Base-by-base conservation (phyloP, 495 filamentous ascomycete genomes). In the Penicillium taxi region DNA sequence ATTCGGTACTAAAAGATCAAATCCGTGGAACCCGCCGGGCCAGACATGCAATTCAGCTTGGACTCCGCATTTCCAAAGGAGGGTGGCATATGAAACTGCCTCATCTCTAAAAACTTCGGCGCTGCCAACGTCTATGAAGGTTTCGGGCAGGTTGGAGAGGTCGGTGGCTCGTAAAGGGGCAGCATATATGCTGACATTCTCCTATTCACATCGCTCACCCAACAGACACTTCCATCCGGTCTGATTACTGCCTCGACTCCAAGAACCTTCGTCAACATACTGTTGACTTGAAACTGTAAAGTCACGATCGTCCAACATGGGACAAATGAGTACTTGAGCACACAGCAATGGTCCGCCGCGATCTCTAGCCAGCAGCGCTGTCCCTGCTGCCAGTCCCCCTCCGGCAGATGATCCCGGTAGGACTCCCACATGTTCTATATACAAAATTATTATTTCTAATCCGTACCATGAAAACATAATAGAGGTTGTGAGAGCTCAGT, bases 41-140 rank as follows among this genome's bases (percentile, higher is more conserved):
- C 68, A 75, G 20, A 75, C 48, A 47, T 73, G 69, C 15, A 75
- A 50, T 43, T 77, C 71, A 1, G 66, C 59, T 3, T 54, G 42
- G 3, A 67, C 61, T 16, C 61, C 65, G 13, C 42, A 47, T 33
- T 26, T 45, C 37, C 56, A 59, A 23, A 75, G 35, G 26, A 19
- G 41, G 6, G 41, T 41, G 11, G 61, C 71, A 48, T 57, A 73
- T 6, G 41, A 56, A 3, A 70, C 23, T 29, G 45, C 41, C 47
- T 73, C 65, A 25, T 70, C 65, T 6, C 58, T 49, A 40, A 74
- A 70, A 11, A 66, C n/a, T 22, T 51, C 44, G 2, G 46, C 37
- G 15, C 33, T 32, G 8, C 56, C 56, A 0, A 50, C 45, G 19
- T 52, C 52, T n/a, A 59, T 43, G 15, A 34, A 59, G 7, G 52